Evolutionary conservation across 306 rosid species (phyloP).

Genomic region (Inga oerstediana): DNA sequence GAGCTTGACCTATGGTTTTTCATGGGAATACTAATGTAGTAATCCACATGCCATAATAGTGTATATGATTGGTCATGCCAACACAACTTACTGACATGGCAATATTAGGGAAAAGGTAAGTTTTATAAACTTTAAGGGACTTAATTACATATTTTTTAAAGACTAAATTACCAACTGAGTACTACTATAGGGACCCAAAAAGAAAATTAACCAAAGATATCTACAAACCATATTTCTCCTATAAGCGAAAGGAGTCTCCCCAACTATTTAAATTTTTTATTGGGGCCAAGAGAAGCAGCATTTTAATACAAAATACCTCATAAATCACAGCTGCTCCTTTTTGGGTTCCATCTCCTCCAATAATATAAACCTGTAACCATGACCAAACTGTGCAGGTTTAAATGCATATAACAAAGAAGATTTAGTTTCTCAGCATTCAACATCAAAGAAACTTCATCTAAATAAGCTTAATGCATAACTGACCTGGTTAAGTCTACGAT

Average conservation of each 20-base stretch:
- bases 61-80: background rate
- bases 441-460: conserved; percentile 23
- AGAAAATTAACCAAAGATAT: background rate
- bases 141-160: background rate
- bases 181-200: background rate
- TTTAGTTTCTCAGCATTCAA: conserved; percentile 26
- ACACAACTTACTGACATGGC: background rate
- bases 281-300: conserved; percentile 1
- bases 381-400: conserved; percentile 24
- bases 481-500: conserved; percentile 90
- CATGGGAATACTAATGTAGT: background rate
- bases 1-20: background rate
- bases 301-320: conserved; percentile 57
- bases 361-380: conserved; percentile 79
- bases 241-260: conserved; percentile 28
- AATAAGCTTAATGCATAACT: conserved; percentile 22
- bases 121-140: background rate
- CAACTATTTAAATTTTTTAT: background rate
- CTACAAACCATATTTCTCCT: conserved; percentile 20
- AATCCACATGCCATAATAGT: background rate
- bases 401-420: conserved; percentile 20
- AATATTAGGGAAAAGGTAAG: background rate
- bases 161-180: background rate
- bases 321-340: conserved; percentile 80
- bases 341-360: conserved; percentile 96